phyloP scores from a whole-genome alignment of 371 early-diverging fungal genomes.

The Rhizopus sp. region DNA sequence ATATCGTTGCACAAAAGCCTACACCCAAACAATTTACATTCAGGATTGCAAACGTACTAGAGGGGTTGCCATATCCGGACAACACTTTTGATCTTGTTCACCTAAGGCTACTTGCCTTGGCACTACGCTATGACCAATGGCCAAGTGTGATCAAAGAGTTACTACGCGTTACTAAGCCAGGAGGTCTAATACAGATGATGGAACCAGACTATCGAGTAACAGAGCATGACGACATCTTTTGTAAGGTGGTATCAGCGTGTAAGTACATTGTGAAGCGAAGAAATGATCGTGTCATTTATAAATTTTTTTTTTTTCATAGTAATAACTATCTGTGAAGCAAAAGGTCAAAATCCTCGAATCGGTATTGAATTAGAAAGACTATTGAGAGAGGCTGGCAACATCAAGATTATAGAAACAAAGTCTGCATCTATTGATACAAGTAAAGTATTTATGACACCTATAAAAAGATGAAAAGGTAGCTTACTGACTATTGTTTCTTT shows the following conservation, averaged over 20 bases:
- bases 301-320: not conserved
- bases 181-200: constrained; percentile 58
- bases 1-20: constrained; percentile 49
- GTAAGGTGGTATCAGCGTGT: too few relatives aligned
- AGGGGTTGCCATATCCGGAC: constrained; percentile 55
- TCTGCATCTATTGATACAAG: too few relatives aligned
- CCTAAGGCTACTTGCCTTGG: constrained; percentile 54
- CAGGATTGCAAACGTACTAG: constrained; percentile 43
- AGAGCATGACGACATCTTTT: not conserved
- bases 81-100: constrained; percentile 61
- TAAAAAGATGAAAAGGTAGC: too few relatives aligned
- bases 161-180: constrained; percentile 55
- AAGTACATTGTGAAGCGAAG: too few relatives aligned
- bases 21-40: constrained; percentile 48
- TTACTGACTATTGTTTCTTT: too few relatives aligned
- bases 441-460: too few relatives aligned
- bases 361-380: constrained; percentile 27
- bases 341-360: not conserved
- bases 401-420: too few relatives aligned
- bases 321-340: not conserved
- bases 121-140: constrained; percentile 54
- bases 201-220: constrained; percentile 31
- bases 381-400: constrained; percentile 48
- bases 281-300: too few relatives aligned
- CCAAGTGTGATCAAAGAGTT: constrained; percentile 46